Evolutionary conservation across 2,329 filamentous ascomycete genomes (phyloP).

Genomic region (Neopestalotiopsis sp.): DNA sequence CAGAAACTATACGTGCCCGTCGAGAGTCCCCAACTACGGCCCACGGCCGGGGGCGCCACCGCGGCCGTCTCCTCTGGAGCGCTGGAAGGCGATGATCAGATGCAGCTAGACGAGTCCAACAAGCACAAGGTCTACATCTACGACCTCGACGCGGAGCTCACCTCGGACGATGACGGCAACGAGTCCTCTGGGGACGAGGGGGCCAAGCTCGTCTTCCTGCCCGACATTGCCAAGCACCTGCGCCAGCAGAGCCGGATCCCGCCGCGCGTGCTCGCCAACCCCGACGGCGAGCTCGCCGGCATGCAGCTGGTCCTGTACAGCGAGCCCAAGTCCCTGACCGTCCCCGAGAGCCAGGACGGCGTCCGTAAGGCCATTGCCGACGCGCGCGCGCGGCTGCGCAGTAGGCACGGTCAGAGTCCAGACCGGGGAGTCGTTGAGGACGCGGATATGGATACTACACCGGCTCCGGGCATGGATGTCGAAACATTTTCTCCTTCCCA

Average conservation of each 20-base stretch:
- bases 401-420: slow-evolving; percentile 54
- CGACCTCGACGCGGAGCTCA: slow-evolving; percentile 86
- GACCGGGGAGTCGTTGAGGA: slow-evolving; percentile 19
- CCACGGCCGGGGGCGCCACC: slow-evolving; percentile 23
- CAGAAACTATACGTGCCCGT: slow-evolving; percentile 70
- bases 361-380: slow-evolving; percentile 87
- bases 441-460: background rate
- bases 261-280: slow-evolving; percentile 64
- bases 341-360: slow-evolving; percentile 76
- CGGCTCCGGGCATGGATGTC: slow-evolving; percentile 1
- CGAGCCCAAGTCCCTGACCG: slow-evolving; percentile 75
- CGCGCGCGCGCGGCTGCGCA: slow-evolving; percentile 70
- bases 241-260: slow-evolving; percentile 72
- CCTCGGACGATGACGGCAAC: slow-evolving; percentile 45
- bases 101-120: slow-evolving; percentile 82
- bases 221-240: slow-evolving; percentile 85
- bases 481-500: background rate
- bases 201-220: slow-evolving; percentile 75
- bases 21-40: slow-evolving; percentile 47
- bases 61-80: slow-evolving; percentile 19
- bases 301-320: slow-evolving; percentile 85
- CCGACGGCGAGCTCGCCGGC: slow-evolving; percentile 58
- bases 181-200: slow-evolving; percentile 52
- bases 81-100: slow-evolving; percentile 65
- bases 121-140: slow-evolving; percentile 90